Evolutionary conservation across 176 grass and related monocot genomes (phyloP).

Genomic region (Zea luxurians): DNA sequence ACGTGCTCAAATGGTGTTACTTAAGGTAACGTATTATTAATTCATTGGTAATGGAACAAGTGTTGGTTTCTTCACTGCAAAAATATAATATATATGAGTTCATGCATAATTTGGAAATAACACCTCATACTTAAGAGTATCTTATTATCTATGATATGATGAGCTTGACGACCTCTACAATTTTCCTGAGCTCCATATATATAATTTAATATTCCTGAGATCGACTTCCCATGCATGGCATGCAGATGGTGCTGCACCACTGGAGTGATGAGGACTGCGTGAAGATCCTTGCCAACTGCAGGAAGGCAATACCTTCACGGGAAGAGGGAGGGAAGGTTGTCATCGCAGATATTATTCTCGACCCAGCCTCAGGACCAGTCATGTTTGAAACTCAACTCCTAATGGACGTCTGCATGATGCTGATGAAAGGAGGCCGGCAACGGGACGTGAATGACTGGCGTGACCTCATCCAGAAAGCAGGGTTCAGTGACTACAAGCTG

Average conservation of each 20-base stretch:
- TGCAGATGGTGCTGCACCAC: constrained; percentile 40
- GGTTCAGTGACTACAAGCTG: constrained; percentile 40
- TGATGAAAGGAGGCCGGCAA: constrained; percentile 26
- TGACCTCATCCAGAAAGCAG: constrained; percentile 35
- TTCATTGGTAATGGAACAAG: neutral
- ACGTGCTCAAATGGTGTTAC: constrained; percentile 40
- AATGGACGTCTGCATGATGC: constrained; percentile 48
- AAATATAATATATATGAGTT: no score
- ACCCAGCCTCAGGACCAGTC: neutral
- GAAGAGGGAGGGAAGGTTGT: constrained; percentile 39
- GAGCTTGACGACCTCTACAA: neutral
- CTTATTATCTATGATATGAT: neutral
- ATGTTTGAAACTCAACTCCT: constrained; percentile 34
- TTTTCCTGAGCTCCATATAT: neutral
- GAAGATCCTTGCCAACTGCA: constrained; percentile 47
- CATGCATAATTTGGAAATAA: no score
- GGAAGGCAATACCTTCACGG: constrained; percentile 38
- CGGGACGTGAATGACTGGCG: constrained; percentile 39
- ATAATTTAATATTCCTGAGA: no score
- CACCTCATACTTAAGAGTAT: no score
- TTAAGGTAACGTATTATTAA: no score
- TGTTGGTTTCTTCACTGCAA: neutral
- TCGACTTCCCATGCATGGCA: neutral
- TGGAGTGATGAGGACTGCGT: constrained; percentile 48
- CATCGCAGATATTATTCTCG: constrained; percentile 35